Base-by-base conservation (phyloP, 139 green algal species). In the Zygnema circumcarinatum region DNA sequence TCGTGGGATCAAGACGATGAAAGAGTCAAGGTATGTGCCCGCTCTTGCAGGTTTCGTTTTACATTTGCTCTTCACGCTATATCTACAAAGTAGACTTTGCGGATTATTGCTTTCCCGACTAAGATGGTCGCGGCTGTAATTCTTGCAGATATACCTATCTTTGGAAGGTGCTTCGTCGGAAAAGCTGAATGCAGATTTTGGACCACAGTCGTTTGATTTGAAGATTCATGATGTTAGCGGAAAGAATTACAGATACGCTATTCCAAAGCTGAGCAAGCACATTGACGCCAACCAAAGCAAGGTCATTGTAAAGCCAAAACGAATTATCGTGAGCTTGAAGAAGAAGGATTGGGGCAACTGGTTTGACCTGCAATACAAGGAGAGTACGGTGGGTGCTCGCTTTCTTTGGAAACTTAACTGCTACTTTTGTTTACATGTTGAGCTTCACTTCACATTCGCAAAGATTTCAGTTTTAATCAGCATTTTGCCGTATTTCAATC, bases 261-360 rank as follows among this genome's bases (percentile, higher is more conserved):
- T 78, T 39, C 35, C 7, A 40, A 78, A 40, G 16, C 69, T 78
- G 7, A 41, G 16, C 7, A 40, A 40, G 11, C 3, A 3, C 3
- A 40, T 78, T 11, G 69, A 52, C 3, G 7, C 69, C 7, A 40
- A 40, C 7, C 7, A 78, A 40, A 62, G 69, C 16, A 78, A 40
- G 11, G 69, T 78, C 7, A 40, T 78, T 39, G 69, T 78, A 11
- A 78, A 78, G 16, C 69, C 69, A 11, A 78, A 78, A 78, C 7
- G 69, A 11, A 41, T 78, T 41, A 78, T 41, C 7, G 36, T 78
- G 35, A 52, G 35, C 11, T 41, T 78, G 35, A 78, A 78, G 16
- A 78, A 78, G 69, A 78, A 78, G 69, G 69, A 78, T 3, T 29
- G 69, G 16, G 69, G 69, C 3, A 39, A 78, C 16, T 78, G 69